A percentile compares a stretch with the other conserved stretches of the same genome.
These are phyloP conservation scores for Phanerodontia chrysosporium DNA, from an alignment of 768 basidiomycete species.

Conservation along the genomic window DNA sequence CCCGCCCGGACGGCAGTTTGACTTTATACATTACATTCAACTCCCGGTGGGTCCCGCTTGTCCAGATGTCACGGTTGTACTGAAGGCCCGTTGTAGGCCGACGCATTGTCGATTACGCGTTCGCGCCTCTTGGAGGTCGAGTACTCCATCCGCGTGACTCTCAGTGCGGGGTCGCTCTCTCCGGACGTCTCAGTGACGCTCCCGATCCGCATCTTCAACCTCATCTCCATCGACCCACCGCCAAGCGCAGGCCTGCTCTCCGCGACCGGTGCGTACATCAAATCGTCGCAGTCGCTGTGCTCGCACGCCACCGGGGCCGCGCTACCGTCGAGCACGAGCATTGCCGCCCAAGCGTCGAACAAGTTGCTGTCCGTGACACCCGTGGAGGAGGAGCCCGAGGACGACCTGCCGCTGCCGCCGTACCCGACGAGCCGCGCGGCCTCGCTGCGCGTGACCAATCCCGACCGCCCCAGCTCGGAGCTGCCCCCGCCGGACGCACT, in stretches of 20 bases:
- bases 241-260: constrained; percentile 30
- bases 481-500: neutral
- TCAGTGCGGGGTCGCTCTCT: constrained; percentile 54
- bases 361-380: constrained; percentile 1
- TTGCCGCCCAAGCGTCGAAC: constrained; percentile 1
- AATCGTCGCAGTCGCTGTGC: constrained; percentile 1
- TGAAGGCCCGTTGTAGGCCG: constrained; percentile 40
- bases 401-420: neutral
- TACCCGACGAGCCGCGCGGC: neutral
- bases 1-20: constrained; percentile 49
- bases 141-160: constrained; percentile 63
- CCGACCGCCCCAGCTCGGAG: constrained; percentile 7
- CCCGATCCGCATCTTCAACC: constrained; percentile 76
- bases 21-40: constrained; percentile 66
- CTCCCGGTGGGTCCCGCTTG: constrained; percentile 59
- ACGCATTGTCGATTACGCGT: constrained; percentile 64
- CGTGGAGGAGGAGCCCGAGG: neutral
- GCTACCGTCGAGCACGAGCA: neutral
- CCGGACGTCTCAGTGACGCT: constrained; percentile 67
- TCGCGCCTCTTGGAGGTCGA: constrained; percentile 73
- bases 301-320: neutral
- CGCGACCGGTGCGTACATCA: constrained; percentile 5
- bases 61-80: neutral
- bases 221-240: constrained; percentile 82
- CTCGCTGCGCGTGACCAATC: constrained; percentile 16